phyloP scores from a whole-genome alignment of 2,329 filamentous ascomycete species.

The Cephalotrichum gorgonifer region DNA sequence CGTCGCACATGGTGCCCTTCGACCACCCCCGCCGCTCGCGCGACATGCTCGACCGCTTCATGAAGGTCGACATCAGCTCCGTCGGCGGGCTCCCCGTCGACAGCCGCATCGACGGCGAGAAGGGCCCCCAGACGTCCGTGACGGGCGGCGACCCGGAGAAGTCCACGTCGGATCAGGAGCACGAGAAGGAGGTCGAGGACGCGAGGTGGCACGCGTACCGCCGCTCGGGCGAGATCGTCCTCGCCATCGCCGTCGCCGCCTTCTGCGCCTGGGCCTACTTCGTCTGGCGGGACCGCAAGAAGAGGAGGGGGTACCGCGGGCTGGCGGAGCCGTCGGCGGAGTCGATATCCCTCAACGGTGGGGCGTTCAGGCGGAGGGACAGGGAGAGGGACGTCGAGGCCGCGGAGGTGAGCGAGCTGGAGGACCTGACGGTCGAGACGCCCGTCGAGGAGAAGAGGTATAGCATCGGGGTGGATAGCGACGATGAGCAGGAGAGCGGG shows the following conservation, averaged over 20 bases:
- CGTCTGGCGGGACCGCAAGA: slow-evolving; percentile 52
- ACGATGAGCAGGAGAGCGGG: slow-evolving; percentile 29
- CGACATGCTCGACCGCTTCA: slow-evolving; percentile 96
- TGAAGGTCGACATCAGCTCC: slow-evolving; percentile 80
- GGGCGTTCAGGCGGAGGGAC: slow-evolving; percentile 36
- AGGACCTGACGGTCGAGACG: slow-evolving; percentile 45
- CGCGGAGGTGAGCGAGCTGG: slow-evolving; percentile 55
- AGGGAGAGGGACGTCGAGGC: slow-evolving; percentile 46
- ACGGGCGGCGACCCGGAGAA: slow-evolving; percentile 48
- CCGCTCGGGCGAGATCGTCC: slow-evolving; percentile 74
- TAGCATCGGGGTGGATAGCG: slow-evolving; percentile 45
- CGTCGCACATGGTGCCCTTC: slow-evolving; percentile 97
- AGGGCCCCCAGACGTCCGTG: slow-evolving; percentile 66
- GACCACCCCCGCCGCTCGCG: slow-evolving; percentile 77
- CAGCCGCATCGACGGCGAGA: slow-evolving; percentile 76
- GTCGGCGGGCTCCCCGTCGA: slow-evolving; percentile 76
- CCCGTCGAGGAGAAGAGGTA: slow-evolving; percentile 38
- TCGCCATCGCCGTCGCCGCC: slow-evolving; percentile 69
- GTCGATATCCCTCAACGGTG: slow-evolving; percentile 21
- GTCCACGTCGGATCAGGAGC: slow-evolving; percentile 52
- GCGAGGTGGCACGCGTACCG: slow-evolving; percentile 86
- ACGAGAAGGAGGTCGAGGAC: slow-evolving; percentile 63
- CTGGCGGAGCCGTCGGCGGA: slow-evolving; percentile 22
- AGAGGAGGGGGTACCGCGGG: slow-evolving; percentile 42
- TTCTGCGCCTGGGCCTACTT: slow-evolving; percentile 67